Percentiles rank a stretch among this genome's conserved stretches.
These are phyloP conservation scores for Exophiala alcalophila DNA, from an alignment of 2,329 filamentous ascomycete species.

Conservation along the genomic window DNA sequence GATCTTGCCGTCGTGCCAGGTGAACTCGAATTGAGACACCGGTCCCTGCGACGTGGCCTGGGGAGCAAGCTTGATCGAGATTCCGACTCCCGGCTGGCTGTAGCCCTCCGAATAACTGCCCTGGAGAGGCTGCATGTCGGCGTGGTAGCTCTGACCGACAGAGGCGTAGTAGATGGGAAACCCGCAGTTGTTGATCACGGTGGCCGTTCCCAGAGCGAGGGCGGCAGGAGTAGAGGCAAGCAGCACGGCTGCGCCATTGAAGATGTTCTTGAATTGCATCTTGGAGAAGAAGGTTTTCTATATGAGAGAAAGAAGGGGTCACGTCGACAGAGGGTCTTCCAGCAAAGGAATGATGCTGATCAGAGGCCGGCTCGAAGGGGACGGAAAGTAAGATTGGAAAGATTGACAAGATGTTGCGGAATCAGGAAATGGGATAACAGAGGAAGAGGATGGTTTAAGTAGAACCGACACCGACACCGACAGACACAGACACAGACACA, in stretches of 20 bases:
- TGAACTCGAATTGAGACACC: slow-evolving; percentile 44
- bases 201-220: slow-evolving; percentile 38
- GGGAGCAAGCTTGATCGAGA: slow-evolving; percentile 44
- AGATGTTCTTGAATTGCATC: slow-evolving; percentile 37
- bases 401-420: slow-evolving; percentile 28
- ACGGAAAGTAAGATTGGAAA: slow-evolving; percentile 13
- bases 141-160: slow-evolving; percentile 37
- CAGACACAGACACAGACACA: too few species aligned
- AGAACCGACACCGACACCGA: slow-evolving; percentile 13
- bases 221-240: slow-evolving; percentile 36
- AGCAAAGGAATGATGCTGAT: slow-evolving; percentile 33
- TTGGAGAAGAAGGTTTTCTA: slow-evolving; percentile 19
- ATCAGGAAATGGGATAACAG: slow-evolving; percentile 25
- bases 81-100: slow-evolving; percentile 37
- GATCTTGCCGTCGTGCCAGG: slow-evolving; percentile 37
- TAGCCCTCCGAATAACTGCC: slow-evolving; percentile 38
- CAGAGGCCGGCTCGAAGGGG: slow-evolving; percentile 30
- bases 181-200: slow-evolving; percentile 41
- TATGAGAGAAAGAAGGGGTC: slow-evolving; percentile 17
- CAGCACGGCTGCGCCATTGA: slow-evolving; percentile 33
- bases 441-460: slow-evolving; percentile 24
- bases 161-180: slow-evolving; percentile 40
- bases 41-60: slow-evolving; percentile 36
- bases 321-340: slow-evolving; percentile 25
- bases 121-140: slow-evolving; percentile 34